Evolutionary conservation across 1,284 basidiomycete genomes (phyloP).

Genomic region (Boletus smithii): DNA sequence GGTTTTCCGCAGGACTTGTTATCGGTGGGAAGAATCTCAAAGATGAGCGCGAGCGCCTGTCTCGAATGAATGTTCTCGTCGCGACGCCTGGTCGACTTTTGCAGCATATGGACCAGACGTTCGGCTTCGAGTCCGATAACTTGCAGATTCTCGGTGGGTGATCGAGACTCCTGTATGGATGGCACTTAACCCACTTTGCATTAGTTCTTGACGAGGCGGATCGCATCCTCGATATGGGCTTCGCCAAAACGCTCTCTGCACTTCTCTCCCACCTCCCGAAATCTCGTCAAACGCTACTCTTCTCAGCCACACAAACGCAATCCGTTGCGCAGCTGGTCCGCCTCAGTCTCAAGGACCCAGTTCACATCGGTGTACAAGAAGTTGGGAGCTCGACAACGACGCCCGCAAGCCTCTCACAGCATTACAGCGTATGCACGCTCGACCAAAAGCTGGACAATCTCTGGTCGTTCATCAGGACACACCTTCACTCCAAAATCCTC

Average conservation of each 20-base stretch:
- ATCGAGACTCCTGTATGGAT: neutral
- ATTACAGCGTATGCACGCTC: slow-evolving; percentile 83
- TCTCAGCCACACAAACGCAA: slow-evolving; percentile 95
- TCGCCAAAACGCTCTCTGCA: slow-evolving; percentile 85
- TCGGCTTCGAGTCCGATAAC: slow-evolving; percentile 90
- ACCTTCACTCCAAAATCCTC: slow-evolving; percentile 88
- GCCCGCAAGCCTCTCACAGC: slow-evolving; percentile 80
- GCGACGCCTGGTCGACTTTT: slow-evolving; percentile 93
- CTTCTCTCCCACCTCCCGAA: slow-evolving; percentile 85
- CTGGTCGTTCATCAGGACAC: slow-evolving; percentile 94
- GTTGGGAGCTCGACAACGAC: slow-evolving; percentile 44
- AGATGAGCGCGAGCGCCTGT: slow-evolving; percentile 85
- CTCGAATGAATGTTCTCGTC: slow-evolving; percentile 95
- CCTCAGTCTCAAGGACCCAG: slow-evolving; percentile 83
- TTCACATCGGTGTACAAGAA: slow-evolving; percentile 68
- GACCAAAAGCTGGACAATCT: slow-evolving; percentile 90
- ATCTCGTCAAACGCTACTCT: slow-evolving; percentile 89
- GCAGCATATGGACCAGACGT: slow-evolving; percentile 98
- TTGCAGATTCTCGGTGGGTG: slow-evolving; percentile 84
- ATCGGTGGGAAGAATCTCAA: slow-evolving; percentile 97
- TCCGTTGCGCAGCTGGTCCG: slow-evolving; percentile 89
- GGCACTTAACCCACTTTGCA: neutral
- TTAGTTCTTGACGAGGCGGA: slow-evolving; percentile 96
- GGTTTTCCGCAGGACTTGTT: slow-evolving; percentile 92
- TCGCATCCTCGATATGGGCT: slow-evolving; percentile 95